phyloP scores from a whole-genome alignment of 2,329 filamentous ascomycete species.

The Arachnopeziza araneosa region DNA sequence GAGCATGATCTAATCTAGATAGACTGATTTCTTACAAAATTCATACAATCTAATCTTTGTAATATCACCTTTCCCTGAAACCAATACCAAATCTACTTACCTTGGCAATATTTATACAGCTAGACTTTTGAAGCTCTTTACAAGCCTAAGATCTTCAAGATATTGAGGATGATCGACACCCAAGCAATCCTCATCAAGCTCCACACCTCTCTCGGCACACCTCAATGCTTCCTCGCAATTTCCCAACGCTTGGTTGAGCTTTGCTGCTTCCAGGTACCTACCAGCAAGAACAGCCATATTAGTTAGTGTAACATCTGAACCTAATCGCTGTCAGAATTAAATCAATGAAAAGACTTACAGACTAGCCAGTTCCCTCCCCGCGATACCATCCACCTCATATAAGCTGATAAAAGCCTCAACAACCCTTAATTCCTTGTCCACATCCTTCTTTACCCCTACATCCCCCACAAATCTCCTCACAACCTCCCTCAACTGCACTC shows the following conservation, averaged over 20 bases:
- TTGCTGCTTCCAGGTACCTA: constrained; percentile 17
- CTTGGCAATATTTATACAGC: too few species aligned
- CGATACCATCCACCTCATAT: constrained; percentile 14
- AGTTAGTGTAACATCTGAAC: constrained; percentile 4
- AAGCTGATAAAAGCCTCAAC: constrained; percentile 11
- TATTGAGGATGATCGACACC: constrained; percentile 18
- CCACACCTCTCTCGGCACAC: constrained; percentile 10
- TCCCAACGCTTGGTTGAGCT: constrained; percentile 6
- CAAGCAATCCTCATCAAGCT: constrained; percentile 17
- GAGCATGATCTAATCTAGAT: too few species aligned
- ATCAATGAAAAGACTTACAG: constrained; percentile 5
- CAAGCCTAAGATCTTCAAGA: constrained; percentile 4
- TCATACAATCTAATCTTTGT: too few species aligned
- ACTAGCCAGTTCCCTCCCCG: constrained; percentile 15
- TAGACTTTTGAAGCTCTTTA: not conserved
- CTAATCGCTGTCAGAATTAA: not conserved
- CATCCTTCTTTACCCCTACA: not conserved
- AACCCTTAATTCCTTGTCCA: constrained; percentile 6
- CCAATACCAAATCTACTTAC: too few species aligned
- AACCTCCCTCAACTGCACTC: constrained; percentile 4
- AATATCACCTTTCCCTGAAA: too few species aligned
- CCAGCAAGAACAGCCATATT: not conserved
- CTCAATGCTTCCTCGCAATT: constrained; percentile 10
- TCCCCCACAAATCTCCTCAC: constrained; percentile 5
- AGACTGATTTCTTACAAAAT: too few species aligned